Evolutionary conservation across 805 yeast genomes (phyloP).

Genomic region (Tetrapisispora fleetii): DNA sequence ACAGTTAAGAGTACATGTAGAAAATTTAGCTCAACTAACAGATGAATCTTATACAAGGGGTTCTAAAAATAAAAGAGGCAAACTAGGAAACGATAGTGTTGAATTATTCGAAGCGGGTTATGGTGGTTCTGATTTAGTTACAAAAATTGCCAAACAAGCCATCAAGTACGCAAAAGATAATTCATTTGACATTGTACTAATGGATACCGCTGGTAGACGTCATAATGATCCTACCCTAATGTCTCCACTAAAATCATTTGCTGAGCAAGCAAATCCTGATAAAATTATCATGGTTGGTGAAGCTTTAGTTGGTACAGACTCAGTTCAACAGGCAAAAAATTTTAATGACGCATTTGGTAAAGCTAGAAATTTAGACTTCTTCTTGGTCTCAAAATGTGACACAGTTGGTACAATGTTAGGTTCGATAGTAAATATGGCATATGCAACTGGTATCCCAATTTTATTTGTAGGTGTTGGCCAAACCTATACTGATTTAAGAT

Average conservation of each 20-base stretch:
- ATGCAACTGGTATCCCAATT: conserved; percentile 91
- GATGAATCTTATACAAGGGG: conserved; percentile 33
- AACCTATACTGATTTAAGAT: conserved; percentile 87
- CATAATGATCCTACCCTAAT: conserved; percentile 89
- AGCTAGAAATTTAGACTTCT: conserved; percentile 71
- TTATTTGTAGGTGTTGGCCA: conserved; percentile 95
- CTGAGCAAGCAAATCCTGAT: conserved; percentile 90
- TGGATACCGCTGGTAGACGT: conserved; percentile 97
- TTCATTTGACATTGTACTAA: conserved; percentile 72
- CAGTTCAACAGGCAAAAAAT: conserved; percentile 89
- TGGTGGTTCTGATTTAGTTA: conserved; percentile 92
- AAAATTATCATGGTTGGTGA: conserved; percentile 98
- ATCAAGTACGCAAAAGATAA: conserved; percentile 66
- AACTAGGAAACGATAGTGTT: conserved; percentile 34
- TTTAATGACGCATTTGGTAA: conserved; percentile 91
- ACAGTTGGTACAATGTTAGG: conserved; percentile 97
- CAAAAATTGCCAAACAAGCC: conserved; percentile 86
- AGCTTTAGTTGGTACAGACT: conserved; percentile 94
- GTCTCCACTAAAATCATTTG: conserved; percentile 93
- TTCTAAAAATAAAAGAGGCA: conserved; percentile 29
- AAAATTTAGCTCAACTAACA: conserved; percentile 63
- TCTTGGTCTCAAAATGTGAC: conserved; percentile 88
- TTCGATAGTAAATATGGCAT: conserved; percentile 94
- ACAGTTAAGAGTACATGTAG: conserved; percentile 88
- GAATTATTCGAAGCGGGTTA: conserved; percentile 91